These are phyloP conservation scores for Podospora fimiseda DNA, from an alignment of 495 filamentous ascomycete genomes.

Conservation along the genomic window DNA sequence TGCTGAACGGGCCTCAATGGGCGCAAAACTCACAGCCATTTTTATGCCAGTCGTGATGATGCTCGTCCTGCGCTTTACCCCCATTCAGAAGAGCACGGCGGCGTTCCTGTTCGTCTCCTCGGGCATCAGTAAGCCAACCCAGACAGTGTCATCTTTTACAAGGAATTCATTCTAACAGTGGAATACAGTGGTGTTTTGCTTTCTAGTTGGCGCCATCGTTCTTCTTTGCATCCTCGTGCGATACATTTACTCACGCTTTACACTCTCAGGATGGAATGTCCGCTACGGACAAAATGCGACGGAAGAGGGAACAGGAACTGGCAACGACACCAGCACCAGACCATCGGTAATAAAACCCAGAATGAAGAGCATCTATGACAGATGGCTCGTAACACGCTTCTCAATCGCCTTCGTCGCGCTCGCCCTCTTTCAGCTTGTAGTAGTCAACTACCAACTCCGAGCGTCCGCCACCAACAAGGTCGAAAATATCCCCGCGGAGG, in stretches of 20 bases:
- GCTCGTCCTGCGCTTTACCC: conserved; percentile 28
- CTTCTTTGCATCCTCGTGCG: conserved; percentile 38
- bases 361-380: conserved; percentile 37
- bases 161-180: too few species aligned
- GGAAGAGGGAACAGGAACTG: neutral
- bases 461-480: conserved; percentile 29
- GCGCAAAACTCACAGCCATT: conserved; percentile 32
- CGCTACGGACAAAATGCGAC: conserved; percentile 21
- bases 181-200: conserved; percentile 39
- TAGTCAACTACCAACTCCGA: conserved; percentile 36
- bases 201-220: conserved; percentile 33
- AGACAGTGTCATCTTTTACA: too few species aligned
- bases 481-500: conserved; percentile 25
- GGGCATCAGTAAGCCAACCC: conserved; percentile 31
- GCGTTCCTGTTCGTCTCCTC: conserved; percentile 37
- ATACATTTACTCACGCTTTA: conserved; percentile 39
- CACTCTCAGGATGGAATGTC: conserved; percentile 34
- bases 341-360: neutral
- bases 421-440: conserved; percentile 36
- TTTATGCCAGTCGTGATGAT: conserved; percentile 33
- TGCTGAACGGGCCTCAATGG: conserved; percentile 22
- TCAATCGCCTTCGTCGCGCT: conserved; percentile 41
- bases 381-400: conserved; percentile 41
- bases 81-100: conserved; percentile 21
- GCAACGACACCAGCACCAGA: neutral